Base-by-base conservation (phyloP, 805 yeast genomes). In the Candida odintsovae region DNA sequence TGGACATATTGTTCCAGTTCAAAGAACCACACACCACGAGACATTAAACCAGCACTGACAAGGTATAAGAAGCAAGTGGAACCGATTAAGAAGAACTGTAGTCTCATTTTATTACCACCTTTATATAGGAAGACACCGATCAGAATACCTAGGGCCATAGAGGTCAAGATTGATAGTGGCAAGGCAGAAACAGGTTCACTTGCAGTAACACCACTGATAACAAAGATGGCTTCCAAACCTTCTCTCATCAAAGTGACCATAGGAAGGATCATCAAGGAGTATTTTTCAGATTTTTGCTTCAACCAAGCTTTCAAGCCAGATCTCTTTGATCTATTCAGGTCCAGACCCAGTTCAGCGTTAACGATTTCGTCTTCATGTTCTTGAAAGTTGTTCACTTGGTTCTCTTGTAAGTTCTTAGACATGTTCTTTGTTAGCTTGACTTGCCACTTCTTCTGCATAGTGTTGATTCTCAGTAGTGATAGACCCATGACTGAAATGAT, bases 161-260 rank as follows among this genome's bases (percentile, higher is more conserved):
- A 96, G 0, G 71, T 51, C 0, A 83, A 28, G 42, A 80, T 81
- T 0, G 94, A 82, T 39, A 84, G 59, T 16, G 90, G 82, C 50
- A 86, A 76, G 0, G 88, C 76, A 0, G 77, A 58, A 8, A 77
- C 65, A 6, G 92, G 89, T 54, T 82, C 86, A 44, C 81, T 80
- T 46, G 87, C 82, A 13, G 88, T 86, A 28, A 90, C 83, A 37
- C 97, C 97, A 12, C 96, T 96, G 28, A 90, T 75, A 56, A 90
- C 90, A 11, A 90, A 92, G 16, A 90, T 90, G 0, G 96, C 96
- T 64, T 90, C 97, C 46, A 90, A 70, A 7, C 97, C 96, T 66
- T 90, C 97, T 62, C 97, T 78, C 45, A 90, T 69, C 2, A 95
- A 79, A 1, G 97, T 90, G 26, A 90, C 77, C 59, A 90, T 78